Conservation (phyloP, 768 basidiomycete species). For the Dentipellis fragilis region DNA sequence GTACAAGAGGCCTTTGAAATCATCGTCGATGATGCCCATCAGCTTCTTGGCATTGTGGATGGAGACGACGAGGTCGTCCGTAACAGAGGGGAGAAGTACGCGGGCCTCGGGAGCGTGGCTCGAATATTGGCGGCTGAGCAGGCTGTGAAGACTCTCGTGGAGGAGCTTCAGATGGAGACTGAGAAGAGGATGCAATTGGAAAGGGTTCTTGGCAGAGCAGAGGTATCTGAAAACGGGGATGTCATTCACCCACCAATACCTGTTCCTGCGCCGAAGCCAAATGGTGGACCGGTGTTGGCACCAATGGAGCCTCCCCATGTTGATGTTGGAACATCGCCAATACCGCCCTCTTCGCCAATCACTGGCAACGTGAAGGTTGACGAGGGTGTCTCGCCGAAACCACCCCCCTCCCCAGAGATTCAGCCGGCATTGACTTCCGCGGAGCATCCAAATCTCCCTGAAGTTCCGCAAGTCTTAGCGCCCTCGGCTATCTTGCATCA, state of each 20-base stretch:
- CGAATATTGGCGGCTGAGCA: constrained; percentile 40
- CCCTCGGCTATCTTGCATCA: not conserved
- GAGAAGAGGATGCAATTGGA: constrained; percentile 38
- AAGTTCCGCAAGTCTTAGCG: not conserved
- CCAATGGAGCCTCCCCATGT: constrained; percentile 1
- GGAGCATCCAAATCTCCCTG: not conserved
- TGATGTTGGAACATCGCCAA: constrained; percentile 11
- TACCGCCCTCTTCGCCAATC: not conserved
- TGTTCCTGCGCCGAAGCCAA: not conserved
- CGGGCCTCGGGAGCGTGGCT: constrained; percentile 37
- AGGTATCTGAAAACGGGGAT: constrained; percentile 4
- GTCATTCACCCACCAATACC: constrained; percentile 1
- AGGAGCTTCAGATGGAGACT: constrained; percentile 50
- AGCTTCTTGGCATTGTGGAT: constrained; percentile 20
- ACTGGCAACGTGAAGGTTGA: not conserved
- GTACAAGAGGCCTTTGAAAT: constrained; percentile 4
- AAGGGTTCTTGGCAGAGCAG: constrained; percentile 16
- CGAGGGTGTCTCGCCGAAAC: not conserved
- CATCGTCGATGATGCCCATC: constrained; percentile 7
- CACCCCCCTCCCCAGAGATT: not conserved
- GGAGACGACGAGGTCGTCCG: constrained; percentile 25
- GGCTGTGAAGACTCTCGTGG: constrained; percentile 39
- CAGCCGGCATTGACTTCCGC: not conserved
- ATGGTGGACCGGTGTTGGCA: not conserved
- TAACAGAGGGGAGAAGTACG: constrained; percentile 19